These are phyloP conservation scores for Glebionis coronaria DNA, from an alignment of 129 eudicot genomes.

Conservation along the genomic window DNA sequence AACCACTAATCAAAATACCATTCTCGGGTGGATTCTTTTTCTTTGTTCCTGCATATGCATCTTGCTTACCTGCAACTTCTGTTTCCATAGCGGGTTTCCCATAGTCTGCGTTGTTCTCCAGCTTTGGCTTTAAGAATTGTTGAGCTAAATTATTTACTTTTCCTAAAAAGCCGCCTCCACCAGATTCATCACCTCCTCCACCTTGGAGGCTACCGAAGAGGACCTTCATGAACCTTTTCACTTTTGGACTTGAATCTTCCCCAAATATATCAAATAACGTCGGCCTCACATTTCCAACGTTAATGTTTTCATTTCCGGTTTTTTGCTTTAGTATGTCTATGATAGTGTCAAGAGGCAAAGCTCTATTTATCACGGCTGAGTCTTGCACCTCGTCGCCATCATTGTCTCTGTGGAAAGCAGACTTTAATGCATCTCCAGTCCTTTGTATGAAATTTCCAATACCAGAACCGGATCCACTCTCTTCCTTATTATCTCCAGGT, in stretches of 20 bases:
- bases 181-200: conserved; percentile 29
- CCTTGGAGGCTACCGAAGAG: conserved; percentile 48
- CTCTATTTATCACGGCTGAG: conserved; percentile 35
- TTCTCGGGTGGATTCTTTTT: conserved; percentile 38
- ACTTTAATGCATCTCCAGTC: conserved; percentile 53
- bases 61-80: conserved; percentile 42
- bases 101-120: conserved; percentile 38
- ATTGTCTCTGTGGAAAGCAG: conserved; percentile 31
- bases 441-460: conserved; percentile 49
- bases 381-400: conserved; percentile 17
- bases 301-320: conserved; percentile 51
- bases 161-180: conserved; percentile 57
- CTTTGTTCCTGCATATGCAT: conserved; percentile 54
- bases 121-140: conserved; percentile 64
- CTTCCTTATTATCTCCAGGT: conserved; percentile 9
- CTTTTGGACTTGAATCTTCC: conserved; percentile 56
- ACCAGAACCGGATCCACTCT: conserved; percentile 36
- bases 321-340: conserved; percentile 72
- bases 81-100: conserved; percentile 47
- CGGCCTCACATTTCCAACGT: conserved; percentile 69
- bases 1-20: conserved; percentile 86
- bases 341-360: conserved; percentile 70
- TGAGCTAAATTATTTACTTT: conserved; percentile 63
- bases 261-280: conserved; percentile 58
- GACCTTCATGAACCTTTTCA: conserved; percentile 63